Evolutionary conservation across 2,329 filamentous ascomycete species (phyloP).

Genomic region (Aspergillus ibericus): DNA sequence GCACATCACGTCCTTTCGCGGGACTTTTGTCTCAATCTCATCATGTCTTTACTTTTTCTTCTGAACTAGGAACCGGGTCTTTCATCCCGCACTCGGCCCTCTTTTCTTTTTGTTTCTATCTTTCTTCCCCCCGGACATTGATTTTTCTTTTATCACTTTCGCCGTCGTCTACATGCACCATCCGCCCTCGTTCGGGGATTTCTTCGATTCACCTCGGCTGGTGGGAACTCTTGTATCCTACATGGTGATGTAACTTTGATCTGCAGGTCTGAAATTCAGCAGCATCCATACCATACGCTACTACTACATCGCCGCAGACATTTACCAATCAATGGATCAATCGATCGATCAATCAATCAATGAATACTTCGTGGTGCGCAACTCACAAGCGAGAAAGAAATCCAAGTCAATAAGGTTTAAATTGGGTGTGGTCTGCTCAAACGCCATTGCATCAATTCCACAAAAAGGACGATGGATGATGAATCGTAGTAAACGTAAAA

Average conservation of each 20-base stretch:
- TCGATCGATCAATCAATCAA: background rate
- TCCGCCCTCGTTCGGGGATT: background rate
- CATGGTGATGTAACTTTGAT: slow-evolving; percentile 17
- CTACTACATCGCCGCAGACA: background rate
- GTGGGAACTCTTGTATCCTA: slow-evolving; percentile 12
- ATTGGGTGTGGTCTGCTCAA: slow-evolving; percentile 14
- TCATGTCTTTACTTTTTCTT: background rate
- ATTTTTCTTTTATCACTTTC: background rate
- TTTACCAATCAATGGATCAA: background rate
- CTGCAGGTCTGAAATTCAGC: slow-evolving; percentile 6
- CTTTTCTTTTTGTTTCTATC: background rate
- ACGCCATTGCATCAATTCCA: slow-evolving; percentile 20
- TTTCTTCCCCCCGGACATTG: background rate
- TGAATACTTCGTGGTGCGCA: no score
- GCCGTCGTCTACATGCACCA: background rate
- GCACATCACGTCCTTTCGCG: background rate
- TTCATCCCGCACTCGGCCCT: background rate
- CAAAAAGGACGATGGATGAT: slow-evolving; percentile 1
- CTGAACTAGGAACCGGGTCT: background rate
- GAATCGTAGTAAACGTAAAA: slow-evolving; percentile 21
- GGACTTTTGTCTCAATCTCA: background rate
- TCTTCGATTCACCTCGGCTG: background rate
- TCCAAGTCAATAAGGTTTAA: background rate
- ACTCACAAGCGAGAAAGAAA: no score
- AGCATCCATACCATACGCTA: background rate